A percentile compares a stretch with the other conserved stretches of the same genome.
Evolutionary conservation across 1,284 basidiomycete genomes (phyloP).

Genomic region (Sporisorium graminicola): DNA sequence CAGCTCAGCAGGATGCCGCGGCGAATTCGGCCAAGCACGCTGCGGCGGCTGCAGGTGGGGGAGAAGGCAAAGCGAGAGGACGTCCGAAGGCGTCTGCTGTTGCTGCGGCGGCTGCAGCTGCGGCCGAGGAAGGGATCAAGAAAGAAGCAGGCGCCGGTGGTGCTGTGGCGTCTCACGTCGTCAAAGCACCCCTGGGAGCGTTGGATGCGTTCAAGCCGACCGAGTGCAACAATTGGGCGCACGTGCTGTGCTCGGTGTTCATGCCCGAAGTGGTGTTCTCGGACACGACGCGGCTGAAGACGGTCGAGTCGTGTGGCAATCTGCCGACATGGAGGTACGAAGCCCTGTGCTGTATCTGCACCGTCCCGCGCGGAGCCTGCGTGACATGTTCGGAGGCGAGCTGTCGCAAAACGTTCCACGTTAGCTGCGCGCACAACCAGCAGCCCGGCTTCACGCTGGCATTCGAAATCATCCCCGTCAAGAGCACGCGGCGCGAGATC

Average conservation of each 20-base stretch:
- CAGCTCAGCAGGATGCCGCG: conserved; percentile 46
- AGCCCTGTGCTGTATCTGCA: conserved; percentile 74
- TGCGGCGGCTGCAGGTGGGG: conserved; percentile 6
- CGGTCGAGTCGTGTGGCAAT: conserved; percentile 87
- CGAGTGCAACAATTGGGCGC: conserved; percentile 92
- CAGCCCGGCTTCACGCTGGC: conserved; percentile 80
- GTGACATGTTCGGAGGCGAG: conserved; percentile 79
- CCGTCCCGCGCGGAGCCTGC: conserved; percentile 79
- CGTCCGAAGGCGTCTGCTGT: conserved; percentile 19
- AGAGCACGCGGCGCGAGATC: conserved; percentile 68
- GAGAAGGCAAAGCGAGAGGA: conserved; percentile 31
- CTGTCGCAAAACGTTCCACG: conserved; percentile 84
- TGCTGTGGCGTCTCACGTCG: neutral
- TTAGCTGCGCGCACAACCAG: conserved; percentile 87
- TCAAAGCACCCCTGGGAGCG: conserved; percentile 67
- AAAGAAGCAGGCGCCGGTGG: conserved; percentile 15
- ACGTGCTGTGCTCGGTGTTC: conserved; percentile 89
- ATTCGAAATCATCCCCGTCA: conserved; percentile 86
- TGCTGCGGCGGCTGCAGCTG: conserved; percentile 11
- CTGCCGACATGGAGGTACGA: conserved; percentile 73
- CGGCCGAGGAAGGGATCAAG: conserved; percentile 22
- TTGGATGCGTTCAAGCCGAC: conserved; percentile 91
- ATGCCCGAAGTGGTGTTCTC: conserved; percentile 85
- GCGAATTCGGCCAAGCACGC: conserved; percentile 42
- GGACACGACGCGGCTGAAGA: conserved; percentile 78